Base-by-base conservation (phyloP, 2,329 filamentous ascomycete species). In the Stachybotrys chlorohalonatus region DNA sequence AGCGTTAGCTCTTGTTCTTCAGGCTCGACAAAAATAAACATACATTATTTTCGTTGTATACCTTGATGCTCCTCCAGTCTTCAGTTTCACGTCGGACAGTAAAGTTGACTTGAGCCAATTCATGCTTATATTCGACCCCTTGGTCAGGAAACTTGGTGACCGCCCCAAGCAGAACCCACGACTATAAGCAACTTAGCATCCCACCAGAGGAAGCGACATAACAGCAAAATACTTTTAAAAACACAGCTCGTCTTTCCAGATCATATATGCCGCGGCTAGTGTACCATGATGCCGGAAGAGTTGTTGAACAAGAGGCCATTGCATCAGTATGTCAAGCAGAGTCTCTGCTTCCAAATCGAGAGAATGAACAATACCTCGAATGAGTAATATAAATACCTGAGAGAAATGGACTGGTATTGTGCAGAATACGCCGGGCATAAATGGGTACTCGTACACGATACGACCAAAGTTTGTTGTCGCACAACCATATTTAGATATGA, bases 281-380 rank as follows among this genome's bases (percentile, higher is more conserved):
- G 47, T 55, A 60, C 58, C 58, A 60, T 13, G 58, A 60, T 15
- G 58, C 58, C 1, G 58, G 58, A 31, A 60, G 58, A 1, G 58
- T 60, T 11, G 57, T 56, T 17, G 57, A 53, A 16, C 52, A 54
- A 47, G 32, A 7, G 6, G 50, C 11, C 56, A 56, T 58, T 3
- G 8, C 8, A 42, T 5, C 36, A 42, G 13, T 13, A 3, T 42
- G 8, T 42, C 9, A 42, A 2, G 8, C 9, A 42, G 36, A 42
- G 13, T 42, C 36, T 13, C 9, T 42, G 36, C 8, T 42, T 42
- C 9, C 8, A 9, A 42, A 42, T 42, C 13, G 13, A 42, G 13
- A 42, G 36, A 42, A 9, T 42, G 2, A 42, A 13, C 36, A 42
- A 42, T 3, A 13, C 36, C 36, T 42, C 9, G 36, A 24, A 24